Percentiles rank a stretch among this genome's conserved stretches.
These are phyloP conservation scores for Cunninghamia lanceolata DNA, from an alignment of 75 land plant genomes.

Conservation along the genomic window DNA sequence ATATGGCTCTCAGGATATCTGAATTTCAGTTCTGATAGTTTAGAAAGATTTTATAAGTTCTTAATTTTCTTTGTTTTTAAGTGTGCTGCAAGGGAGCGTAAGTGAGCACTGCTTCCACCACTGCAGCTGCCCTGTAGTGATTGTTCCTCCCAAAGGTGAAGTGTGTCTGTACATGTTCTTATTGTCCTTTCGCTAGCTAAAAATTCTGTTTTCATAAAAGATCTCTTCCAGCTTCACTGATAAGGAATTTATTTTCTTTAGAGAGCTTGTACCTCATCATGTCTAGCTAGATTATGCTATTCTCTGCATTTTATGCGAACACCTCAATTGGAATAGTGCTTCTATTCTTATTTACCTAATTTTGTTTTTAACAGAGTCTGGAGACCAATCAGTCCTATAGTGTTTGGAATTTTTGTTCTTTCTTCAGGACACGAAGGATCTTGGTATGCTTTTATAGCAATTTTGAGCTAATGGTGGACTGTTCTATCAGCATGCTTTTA, in stretches of 20 bases:
- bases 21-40: background rate
- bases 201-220: background rate
- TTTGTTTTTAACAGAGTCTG: slow-evolving; percentile 36
- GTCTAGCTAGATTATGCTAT: background rate
- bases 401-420: background rate
- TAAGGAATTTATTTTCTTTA: background rate
- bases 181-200: background rate
- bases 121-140: slow-evolving; percentile 67
- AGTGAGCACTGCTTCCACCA: slow-evolving; percentile 75
- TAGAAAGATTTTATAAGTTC: background rate
- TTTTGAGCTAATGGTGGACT: background rate
- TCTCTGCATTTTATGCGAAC: background rate
- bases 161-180: background rate
- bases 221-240: background rate
- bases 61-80: slow-evolving; percentile 17
- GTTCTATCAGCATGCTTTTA: background rate
- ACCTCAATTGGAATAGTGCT: background rate
- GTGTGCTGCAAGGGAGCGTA: slow-evolving; percentile 88
- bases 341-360: background rate
- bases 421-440: background rate
- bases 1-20: background rate
- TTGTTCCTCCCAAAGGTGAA: slow-evolving; percentile 88
- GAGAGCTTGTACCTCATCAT: background rate
- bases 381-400: slow-evolving; percentile 34
- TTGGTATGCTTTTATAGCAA: background rate